Percentiles rank a stretch among this genome's conserved stretches.
Conservation (phyloP, 2,329 filamentous ascomycete species). For the Paraconiothyrium brasiliense region DNA sequence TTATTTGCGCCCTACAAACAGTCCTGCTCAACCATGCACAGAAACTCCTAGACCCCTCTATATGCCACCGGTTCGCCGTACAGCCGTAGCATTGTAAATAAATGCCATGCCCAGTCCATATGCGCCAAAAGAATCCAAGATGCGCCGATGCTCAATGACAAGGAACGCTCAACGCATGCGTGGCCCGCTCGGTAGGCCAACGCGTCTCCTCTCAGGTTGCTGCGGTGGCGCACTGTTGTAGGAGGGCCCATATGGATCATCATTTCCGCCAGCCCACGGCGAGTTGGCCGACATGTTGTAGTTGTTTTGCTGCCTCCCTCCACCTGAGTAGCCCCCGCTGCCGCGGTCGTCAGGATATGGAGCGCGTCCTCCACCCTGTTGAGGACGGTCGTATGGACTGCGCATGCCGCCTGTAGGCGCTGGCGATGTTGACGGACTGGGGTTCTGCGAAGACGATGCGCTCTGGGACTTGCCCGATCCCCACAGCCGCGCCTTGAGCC, state of each 20-base stretch:
- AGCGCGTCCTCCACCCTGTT: slow-evolving; percentile 27
- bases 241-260: slow-evolving; percentile 43
- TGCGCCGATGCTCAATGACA: slow-evolving; percentile 28
- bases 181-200: slow-evolving; percentile 51
- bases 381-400: slow-evolving; percentile 40
- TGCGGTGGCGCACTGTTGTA: slow-evolving; percentile 36
- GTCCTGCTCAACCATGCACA: not conserved
- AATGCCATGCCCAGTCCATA: slow-evolving; percentile 1
- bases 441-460: slow-evolving; percentile 32
- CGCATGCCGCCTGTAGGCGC: slow-evolving; percentile 23
- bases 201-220: slow-evolving; percentile 40
- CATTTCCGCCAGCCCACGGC: slow-evolving; percentile 42
- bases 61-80: slow-evolving; percentile 16
- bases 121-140: slow-evolving; percentile 23
- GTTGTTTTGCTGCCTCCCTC: slow-evolving; percentile 37
- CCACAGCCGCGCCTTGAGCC: slow-evolving; percentile 82
- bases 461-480: slow-evolving; percentile 65
- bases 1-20: not conserved
- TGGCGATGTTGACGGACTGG: slow-evolving; percentile 23
- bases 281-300: slow-evolving; percentile 44
- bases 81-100: slow-evolving; percentile 13
- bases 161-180: slow-evolving; percentile 41
- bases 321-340: slow-evolving; percentile 41
- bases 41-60: not conserved
- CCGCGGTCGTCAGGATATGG: slow-evolving; percentile 47